phyloP scores from a whole-genome alignment of 169 alveolate species.

The Sarcocystis neurona region DNA sequence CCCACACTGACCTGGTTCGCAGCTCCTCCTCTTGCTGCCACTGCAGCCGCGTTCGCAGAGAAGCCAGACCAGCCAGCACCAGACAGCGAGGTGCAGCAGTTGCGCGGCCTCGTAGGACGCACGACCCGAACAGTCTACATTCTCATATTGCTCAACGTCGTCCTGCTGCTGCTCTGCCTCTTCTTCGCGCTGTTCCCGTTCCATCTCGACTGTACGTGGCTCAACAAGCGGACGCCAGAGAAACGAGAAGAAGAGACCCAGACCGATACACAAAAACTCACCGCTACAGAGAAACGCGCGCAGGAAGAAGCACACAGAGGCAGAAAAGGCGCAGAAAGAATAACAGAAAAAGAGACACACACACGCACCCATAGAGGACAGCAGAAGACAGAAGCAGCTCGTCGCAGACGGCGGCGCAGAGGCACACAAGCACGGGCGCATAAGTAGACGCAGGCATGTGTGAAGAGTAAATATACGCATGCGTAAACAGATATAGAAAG shows the following conservation, averaged over 20 bases:
- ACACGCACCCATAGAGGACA: background rate
- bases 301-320: background rate
- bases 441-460: no score
- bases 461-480: background rate
- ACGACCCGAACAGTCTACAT: slow-evolving; percentile 6
- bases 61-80: no score
- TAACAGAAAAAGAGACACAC: background rate
- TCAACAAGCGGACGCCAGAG: background rate
- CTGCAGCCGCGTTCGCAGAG: no score
- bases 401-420: no score
- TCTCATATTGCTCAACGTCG: slow-evolving; percentile 17
- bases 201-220: background rate
- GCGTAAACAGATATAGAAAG: background rate
- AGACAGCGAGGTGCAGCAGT: background rate
- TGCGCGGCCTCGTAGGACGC: background rate
- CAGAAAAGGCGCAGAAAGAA: no score
- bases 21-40: no score
- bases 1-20: background rate
- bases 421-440: no score
- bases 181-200: slow-evolving; percentile 34
- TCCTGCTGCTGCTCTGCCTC: slow-evolving; percentile 23
- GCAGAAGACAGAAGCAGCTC: no score
- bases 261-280: background rate
- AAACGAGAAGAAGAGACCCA: background rate
- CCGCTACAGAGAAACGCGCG: background rate